Percentiles rank a stretch among this genome's conserved stretches.
Evolutionary conservation across 257 asterid genomes (phyloP).

Genomic region (Penstemon barbatus): DNA sequence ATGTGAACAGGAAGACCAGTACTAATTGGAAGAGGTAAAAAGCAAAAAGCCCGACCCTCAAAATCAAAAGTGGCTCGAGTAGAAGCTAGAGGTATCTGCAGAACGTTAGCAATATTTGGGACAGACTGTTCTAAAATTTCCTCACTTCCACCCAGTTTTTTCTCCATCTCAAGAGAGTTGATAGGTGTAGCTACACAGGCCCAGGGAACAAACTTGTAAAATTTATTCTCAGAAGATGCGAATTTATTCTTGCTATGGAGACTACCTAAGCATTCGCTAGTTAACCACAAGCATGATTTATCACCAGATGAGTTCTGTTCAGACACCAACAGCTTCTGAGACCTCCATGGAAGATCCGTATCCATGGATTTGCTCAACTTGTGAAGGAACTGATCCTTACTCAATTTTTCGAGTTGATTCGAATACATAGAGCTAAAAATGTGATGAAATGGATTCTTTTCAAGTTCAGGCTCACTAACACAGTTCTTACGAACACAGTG

Average conservation of each 20-base stretch:
- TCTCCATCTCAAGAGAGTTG: conserved; percentile 47
- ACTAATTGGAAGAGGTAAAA: conserved; percentile 85
- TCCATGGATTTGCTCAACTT: conserved; percentile 60
- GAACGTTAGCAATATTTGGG: conserved; percentile 49
- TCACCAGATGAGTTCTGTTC: conserved; percentile 62
- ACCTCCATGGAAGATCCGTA: conserved; percentile 71
- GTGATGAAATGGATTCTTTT: conserved; percentile 59
- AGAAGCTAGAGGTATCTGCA: conserved; percentile 43
- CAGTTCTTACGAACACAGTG: conserved; percentile 71
- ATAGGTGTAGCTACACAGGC: conserved; percentile 85
- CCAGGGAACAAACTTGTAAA: conserved; percentile 78
- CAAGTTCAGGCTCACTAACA: conserved; percentile 60
- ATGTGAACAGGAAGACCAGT: conserved; percentile 94
- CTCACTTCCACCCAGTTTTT: conserved; percentile 33
- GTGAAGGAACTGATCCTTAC: conserved; percentile 65
- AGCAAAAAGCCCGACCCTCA: conserved; percentile 96
- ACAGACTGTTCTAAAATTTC: conserved; percentile 34
- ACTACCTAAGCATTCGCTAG: conserved; percentile 76
- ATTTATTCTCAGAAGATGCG: conserved; percentile 50
- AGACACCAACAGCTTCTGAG: conserved; percentile 81
- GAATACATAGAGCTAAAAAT: conserved; percentile 66
- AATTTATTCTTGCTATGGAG: conserved; percentile 45
- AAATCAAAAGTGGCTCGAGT: conserved; percentile 41
- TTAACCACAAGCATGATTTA: conserved; percentile 75
- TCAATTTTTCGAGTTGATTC: conserved; percentile 51